Percentiles rank a stretch among this genome's conserved stretches.
Conservation (phyloP, 441 rosid species). For the Eutrema salsugineum region DNA sequence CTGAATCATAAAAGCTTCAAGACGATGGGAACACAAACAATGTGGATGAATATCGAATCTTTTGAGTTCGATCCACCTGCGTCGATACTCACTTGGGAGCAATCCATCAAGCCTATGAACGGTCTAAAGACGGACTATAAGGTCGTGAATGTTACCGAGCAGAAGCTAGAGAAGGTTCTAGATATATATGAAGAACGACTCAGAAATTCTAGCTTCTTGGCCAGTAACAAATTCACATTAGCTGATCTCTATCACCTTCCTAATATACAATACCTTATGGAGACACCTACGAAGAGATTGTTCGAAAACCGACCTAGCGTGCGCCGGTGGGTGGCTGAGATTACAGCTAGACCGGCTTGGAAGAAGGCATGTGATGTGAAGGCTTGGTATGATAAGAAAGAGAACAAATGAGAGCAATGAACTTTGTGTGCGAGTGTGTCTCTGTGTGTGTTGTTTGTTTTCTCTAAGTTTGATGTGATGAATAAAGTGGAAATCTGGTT, state of each 20-base stretch:
- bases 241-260: slow-evolving; percentile 75
- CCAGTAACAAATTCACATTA: slow-evolving; percentile 45
- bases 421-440: background rate
- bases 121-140: slow-evolving; percentile 43
- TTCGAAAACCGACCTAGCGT: slow-evolving; percentile 49
- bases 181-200: slow-evolving; percentile 66
- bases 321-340: slow-evolving; percentile 49
- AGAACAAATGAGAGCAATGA: background rate
- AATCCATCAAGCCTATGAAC: slow-evolving; percentile 33
- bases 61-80: slow-evolving; percentile 48
- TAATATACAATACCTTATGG: slow-evolving; percentile 33
- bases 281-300: slow-evolving; percentile 37
- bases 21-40: slow-evolving; percentile 20
- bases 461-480: background rate
- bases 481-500: too few species aligned
- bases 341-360: slow-evolving; percentile 68
- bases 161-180: slow-evolving; percentile 45
- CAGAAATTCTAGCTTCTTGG: slow-evolving; percentile 56
- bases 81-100: slow-evolving; percentile 44
- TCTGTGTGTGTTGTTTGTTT: background rate
- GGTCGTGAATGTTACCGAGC: slow-evolving; percentile 42
- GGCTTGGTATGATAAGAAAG: background rate
- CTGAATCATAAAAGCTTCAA: slow-evolving; percentile 19
- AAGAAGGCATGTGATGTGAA: slow-evolving; percentile 33
- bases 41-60: slow-evolving; percentile 64